Evolutionary conservation across 495 filamentous ascomycete species (phyloP), one percentile per base, ranked within the genome.

Genomic region (Annulohypoxylon maeteangense): DNA sequence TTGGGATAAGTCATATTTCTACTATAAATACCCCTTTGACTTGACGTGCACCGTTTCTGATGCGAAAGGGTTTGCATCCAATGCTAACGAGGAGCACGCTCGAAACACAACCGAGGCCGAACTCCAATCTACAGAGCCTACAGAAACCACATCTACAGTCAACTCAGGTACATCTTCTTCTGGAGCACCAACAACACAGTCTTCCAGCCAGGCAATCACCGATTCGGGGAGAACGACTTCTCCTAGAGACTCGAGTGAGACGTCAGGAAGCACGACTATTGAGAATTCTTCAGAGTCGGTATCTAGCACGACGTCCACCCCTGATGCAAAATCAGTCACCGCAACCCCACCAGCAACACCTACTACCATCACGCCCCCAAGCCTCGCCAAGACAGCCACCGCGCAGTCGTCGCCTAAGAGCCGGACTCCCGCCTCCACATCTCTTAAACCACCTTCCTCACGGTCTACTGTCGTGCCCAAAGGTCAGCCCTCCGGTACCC

Each of bases 1-100:
- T 18, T 77, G 72, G 72, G 63, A 77, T 18, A 34, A 61, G 11
- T 68, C 66, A 4, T 77, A 77, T 63, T 75, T 77, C 56, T 20
- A 59, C 12, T 36, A 74, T 51, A 29, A 16, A 0, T 72, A 40
- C 34, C 56, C 44, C 18, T 53, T 53, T 32, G 54, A 65, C n/a
- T 69, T 60, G 7, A 67, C 74, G 31, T 81, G 80, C 58, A 51
- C 70, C 8, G 66, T 25, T 16, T 44, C 25, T 45, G 72, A 76
- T 29, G 65, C 65, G 12, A 60, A 27, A 1, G 62, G 53, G 12
- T 18, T 29, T 44, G 29, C 34, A 23, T 54, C 31, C 12, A 36
- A 32, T 27, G 20, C 10, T 2, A 58, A 55, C 1, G 50, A 57
- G 18, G 25, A 65, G 36, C 29, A 60, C 23, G 23, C 29, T 22